Base-by-base conservation (phyloP, 2,329 filamentous ascomycete species). In the Hypoxylon sp. region DNA sequence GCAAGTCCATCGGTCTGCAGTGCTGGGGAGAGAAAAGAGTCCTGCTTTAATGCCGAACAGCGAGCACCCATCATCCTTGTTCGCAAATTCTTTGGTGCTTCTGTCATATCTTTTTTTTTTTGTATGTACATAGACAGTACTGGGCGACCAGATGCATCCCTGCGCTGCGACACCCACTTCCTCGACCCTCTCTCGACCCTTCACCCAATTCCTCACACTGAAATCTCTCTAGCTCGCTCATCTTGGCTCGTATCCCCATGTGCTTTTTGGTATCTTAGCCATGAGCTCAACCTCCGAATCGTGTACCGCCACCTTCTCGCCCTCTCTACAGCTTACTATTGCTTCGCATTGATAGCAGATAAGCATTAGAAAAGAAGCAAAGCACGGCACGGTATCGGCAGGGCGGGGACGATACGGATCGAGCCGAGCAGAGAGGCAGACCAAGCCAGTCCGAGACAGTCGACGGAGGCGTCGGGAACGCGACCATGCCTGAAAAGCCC, bases 401-500 rank as follows among this genome's bases (percentile, higher is more conserved):
- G 42, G 42, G 15, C 48, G 42, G 46, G 40, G 43, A 42, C 41
- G 37, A 59, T 38, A 35, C 47, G 29, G 56, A 53, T 24, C 18
- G 43, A 53, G 20, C 37, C 29, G 42, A 29, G 38, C 24, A 10
- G 35, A 41, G 35, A 41, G 50, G 47, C 41, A 45, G 29, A 43
- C n/a, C n/a, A n/a, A n/a, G n/a, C n/a, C n/a, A n/a, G n/a, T n/a
- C n/a, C n/a, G 31, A 33, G 18, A 31, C 13, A 37, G 24, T 7
- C 2, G 40, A 20, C 42, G 26, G 26, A 29, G 29, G 37, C 21
- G 17, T 13, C 38, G 38, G 52, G 24, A 27, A 51, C 45, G 26
- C 57, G 42, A 58, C 52, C 67, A 94, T 95, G 91, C 90, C 89
- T 69, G 90, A 95, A 73, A 92, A 89, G 79, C 87, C 88, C 52